Base-by-base conservation (phyloP, 2,329 filamentous ascomycete species). In the Fusarium anguioides region DNA sequence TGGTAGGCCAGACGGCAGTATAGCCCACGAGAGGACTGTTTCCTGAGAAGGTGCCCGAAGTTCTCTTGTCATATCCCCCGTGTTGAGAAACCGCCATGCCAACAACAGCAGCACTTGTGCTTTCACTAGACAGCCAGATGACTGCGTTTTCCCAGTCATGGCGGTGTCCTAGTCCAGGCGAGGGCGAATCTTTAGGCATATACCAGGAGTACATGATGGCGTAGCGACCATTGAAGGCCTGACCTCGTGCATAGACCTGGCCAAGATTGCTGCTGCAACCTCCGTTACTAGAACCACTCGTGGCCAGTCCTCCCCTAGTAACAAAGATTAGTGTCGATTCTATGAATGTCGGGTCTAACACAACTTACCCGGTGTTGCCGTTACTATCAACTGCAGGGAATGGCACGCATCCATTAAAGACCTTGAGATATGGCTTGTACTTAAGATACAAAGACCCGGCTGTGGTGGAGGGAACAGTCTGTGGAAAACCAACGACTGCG, bases 331-430 rank as follows among this genome's bases (percentile, higher is more conserved):
- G 48, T 29, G 9, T 39, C 14, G 9, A 14, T 36, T 23, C 49
- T 6, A 15, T 8, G 14, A 8, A 31, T 8, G 4, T n/a, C 18
- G n/a, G 17, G 11, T n/a, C n/a, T n/a, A n/a, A 37, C 10, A 24
- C 12, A 5, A 49, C 46, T 42, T 61, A 73, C 71, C 67, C 77
- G 17, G 84, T 88, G 67, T 89, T 81, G 4, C 87, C 88, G 0
- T 77, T 74, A 1, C 81, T 80, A 63, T 90, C 84, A 2, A 90
- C 87, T 2, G 84, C 87, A 1, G 88, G 87, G 71, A 87, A 90
- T 0, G 87, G 86, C 10, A 89, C 87, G 57, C 87, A 90, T 58
- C 88, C 87, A 66, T 85, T 86, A 27, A 81, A 79, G 7, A 89
- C 83, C n/a, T 71, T 71, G 29, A 79, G 68, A 58, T 71, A 77